A percentile compares a stretch with the other conserved stretches of the same genome.
Conservation (phyloP, 1,284 basidiomycete species). For the Exobasidium cylindrosporum region DNA sequence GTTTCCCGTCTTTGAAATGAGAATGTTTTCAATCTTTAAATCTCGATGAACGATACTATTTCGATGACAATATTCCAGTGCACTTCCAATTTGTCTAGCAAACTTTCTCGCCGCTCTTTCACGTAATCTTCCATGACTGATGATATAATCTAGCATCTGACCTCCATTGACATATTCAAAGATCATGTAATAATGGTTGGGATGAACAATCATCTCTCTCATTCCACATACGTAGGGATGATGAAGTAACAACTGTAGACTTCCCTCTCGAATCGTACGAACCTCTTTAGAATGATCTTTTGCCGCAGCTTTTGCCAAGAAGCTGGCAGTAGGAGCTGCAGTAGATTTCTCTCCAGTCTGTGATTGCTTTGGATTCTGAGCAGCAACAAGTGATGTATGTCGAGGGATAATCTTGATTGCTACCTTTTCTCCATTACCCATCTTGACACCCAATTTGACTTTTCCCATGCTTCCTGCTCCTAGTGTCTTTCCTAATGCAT, state of each 20-base stretch:
- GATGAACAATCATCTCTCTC: conserved; percentile 74
- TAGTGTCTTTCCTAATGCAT: conserved; percentile 92
- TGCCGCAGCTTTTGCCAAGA: conserved; percentile 48
- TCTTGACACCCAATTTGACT: conserved; percentile 92
- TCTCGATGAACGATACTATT: conserved; percentile 96
- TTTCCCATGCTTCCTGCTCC: conserved; percentile 99
- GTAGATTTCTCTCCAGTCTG: conserved; percentile 54
- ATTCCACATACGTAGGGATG: conserved; percentile 99
- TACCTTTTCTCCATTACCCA: conserved; percentile 86
- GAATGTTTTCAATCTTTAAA: conserved; percentile 98
- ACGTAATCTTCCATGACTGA: conserved; percentile 90
- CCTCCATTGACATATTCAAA: conserved; percentile 98
- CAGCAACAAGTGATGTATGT: conserved; percentile 62
- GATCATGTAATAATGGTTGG: conserved; percentile 93
- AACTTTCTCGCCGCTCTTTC: conserved; percentile 96
- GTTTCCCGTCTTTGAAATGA: conserved; percentile 96
- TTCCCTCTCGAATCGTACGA: conserved; percentile 90
- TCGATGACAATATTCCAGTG: conserved; percentile 92
- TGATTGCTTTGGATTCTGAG: conserved; percentile 47
- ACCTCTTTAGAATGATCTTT: conserved; percentile 96
- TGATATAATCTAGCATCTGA: conserved; percentile 99
- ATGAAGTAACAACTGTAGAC: conserved; percentile 85
- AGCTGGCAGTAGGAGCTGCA: conserved; percentile 33
- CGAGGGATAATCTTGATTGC: conserved; percentile 98
- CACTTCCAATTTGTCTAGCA: conserved; percentile 91